These are phyloP conservation scores for Picocystis sp. DNA, from an alignment of 163 green algal species.

Conservation along the genomic window DNA sequence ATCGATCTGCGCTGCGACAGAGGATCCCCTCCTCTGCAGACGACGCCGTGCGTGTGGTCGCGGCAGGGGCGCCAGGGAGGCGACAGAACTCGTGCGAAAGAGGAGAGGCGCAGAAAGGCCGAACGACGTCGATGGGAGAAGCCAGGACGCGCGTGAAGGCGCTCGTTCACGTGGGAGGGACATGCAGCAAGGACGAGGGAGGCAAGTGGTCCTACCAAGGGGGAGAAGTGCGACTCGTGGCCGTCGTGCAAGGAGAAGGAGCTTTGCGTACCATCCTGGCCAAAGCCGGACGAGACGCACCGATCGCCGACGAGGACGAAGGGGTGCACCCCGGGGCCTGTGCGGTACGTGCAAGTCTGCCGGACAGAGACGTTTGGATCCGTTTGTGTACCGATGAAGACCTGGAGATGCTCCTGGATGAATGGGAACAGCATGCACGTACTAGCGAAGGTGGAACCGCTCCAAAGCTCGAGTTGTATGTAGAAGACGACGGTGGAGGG, in stretches of 20 bases:
- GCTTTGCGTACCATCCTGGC: too few species aligned
- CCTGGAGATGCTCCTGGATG: neutral
- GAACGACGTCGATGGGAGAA: too few species aligned
- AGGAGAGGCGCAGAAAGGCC: too few species aligned
- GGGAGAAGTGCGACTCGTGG: slow-evolving; percentile 51
- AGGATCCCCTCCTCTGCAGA: too few species aligned
- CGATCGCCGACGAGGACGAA: slow-evolving; percentile 17
- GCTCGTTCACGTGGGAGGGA: slow-evolving; percentile 34
- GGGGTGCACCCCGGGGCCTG: slow-evolving; percentile 14
- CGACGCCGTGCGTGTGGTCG: too few species aligned
- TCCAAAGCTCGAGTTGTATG: too few species aligned
- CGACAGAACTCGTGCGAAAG: too few species aligned
- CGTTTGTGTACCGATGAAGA: neutral
- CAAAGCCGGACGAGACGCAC: neutral
- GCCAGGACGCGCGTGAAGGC: slow-evolving; percentile 22
- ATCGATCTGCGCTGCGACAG: too few species aligned
- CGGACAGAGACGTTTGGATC: neutral
- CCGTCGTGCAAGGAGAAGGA: slow-evolving; percentile 4
- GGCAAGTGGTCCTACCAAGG: slow-evolving; percentile 28
- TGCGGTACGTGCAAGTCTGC: neutral
- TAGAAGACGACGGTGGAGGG: too few species aligned
- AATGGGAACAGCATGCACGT: slow-evolving; percentile 13
- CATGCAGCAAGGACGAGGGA: slow-evolving; percentile 19
- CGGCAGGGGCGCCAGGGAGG: too few species aligned
- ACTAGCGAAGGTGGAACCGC: too few species aligned